phyloP scores from a whole-genome alignment of 176 grass and related monocot species.

The Musa troglodytarum region DNA sequence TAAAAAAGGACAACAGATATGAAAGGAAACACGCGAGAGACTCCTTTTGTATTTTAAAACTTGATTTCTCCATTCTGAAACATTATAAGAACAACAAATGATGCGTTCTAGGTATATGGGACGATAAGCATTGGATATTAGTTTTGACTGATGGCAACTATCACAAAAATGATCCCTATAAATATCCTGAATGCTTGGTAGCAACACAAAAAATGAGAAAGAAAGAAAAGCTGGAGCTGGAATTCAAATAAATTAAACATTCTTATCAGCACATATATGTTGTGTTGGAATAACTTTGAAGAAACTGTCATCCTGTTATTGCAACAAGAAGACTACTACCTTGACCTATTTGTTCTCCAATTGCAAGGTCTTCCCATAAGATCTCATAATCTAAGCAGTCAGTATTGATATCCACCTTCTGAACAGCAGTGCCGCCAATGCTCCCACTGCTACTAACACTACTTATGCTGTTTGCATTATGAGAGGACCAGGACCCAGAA shows the following conservation, averaged over 20 bases:
- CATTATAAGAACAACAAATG: too few relatives aligned
- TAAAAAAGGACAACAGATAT: not conserved
- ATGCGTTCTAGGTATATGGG: too few relatives aligned
- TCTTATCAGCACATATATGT: not conserved
- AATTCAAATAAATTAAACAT: not conserved
- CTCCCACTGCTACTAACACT: conserved; percentile 90
- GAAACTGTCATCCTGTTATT: not conserved
- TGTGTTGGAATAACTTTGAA: not conserved
- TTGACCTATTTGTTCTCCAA: conserved; percentile 96
- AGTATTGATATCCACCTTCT: conserved; percentile 73
- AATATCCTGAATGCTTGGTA: too few relatives aligned
- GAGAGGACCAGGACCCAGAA: conserved; percentile 83
- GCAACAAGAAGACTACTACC: conserved; percentile 38
- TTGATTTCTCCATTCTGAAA: too few relatives aligned
- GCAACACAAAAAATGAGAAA: not conserved
- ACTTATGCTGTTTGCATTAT: conserved; percentile 87
- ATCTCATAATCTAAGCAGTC: conserved; percentile 99
- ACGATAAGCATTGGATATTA: not conserved
- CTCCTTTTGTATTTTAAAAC: too few relatives aligned
- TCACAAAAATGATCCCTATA: not conserved
- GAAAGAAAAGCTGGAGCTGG: not conserved
- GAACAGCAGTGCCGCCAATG: conserved; percentile 68
- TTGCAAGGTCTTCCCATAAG: conserved; percentile 91
- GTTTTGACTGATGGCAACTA: not conserved
- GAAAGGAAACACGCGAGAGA: not conserved